A percentile compares a stretch with the other conserved stretches of the same genome.
Evolutionary conservation across 768 basidiomycete genomes (phyloP).

Genomic region (Naganishia vishniacii): DNA sequence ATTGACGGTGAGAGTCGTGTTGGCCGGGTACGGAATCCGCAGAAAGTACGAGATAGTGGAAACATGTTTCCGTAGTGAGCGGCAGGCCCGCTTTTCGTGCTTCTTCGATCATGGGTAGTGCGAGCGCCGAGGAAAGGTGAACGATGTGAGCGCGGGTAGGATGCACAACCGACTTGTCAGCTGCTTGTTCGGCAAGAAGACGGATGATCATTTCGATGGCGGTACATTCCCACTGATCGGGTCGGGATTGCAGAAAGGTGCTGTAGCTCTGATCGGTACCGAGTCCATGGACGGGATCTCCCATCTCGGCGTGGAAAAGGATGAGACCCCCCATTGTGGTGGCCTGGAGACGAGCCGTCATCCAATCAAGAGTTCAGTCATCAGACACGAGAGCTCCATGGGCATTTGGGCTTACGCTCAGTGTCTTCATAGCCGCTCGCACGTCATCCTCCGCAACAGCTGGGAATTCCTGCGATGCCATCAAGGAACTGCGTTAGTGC

Average conservation of each 20-base stretch:
- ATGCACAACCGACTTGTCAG: neutral
- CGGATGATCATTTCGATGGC: constrained; percentile 71
- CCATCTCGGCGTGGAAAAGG: constrained; percentile 87
- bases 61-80: constrained; percentile 92
- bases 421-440: constrained; percentile 61
- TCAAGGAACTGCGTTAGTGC: constrained; percentile 2
- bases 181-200: constrained; percentile 17
- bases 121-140: constrained; percentile 80
- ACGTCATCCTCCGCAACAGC: constrained; percentile 70
- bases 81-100: constrained; percentile 59
- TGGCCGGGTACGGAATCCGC: constrained; percentile 64
- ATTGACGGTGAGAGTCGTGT: constrained; percentile 50
- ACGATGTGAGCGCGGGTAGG: constrained; percentile 75
- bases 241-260: constrained; percentile 81
- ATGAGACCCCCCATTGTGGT: constrained; percentile 68
- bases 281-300: constrained; percentile 30
- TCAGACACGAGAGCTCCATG: neutral
- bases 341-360: neutral
- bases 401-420: constrained; percentile 58
- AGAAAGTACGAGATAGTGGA: constrained; percentile 83
- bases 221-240: constrained; percentile 67
- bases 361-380: neutral
- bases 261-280: constrained; percentile 58
- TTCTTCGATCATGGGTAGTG: constrained; percentile 67
- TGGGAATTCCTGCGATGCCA: constrained; percentile 72